Evolutionary conservation across 2,329 filamentous ascomycete species (phyloP).

Genomic region (Mollisiaceae sp.): DNA sequence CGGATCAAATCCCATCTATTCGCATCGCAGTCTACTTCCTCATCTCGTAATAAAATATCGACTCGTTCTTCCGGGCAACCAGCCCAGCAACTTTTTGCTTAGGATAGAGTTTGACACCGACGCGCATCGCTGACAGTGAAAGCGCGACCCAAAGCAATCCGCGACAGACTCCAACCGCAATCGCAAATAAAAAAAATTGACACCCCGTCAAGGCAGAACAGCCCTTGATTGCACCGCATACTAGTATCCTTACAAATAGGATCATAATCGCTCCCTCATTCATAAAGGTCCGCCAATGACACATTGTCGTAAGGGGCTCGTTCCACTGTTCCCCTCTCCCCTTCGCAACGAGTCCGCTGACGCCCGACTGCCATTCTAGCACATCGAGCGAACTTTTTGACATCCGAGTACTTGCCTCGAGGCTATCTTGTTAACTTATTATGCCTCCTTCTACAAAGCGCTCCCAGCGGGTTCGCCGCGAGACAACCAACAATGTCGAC

Average conservation of each 20-base stretch:
- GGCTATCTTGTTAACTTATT: conserved; percentile 14
- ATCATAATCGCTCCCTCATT: background rate
- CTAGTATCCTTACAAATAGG: conserved; percentile 13
- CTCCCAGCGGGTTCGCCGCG: conserved; percentile 45
- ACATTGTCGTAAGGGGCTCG: conserved; percentile 31
- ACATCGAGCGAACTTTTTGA: background rate
- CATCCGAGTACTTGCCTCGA: conserved; percentile 13
- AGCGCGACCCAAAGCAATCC: conserved; percentile 11
- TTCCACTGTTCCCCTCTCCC: conserved; percentile 20
- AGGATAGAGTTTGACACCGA: background rate
- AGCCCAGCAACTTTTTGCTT: background rate
- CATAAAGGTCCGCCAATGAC: conserved; percentile 25
- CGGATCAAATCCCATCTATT: background rate
- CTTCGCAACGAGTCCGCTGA: conserved; percentile 19
- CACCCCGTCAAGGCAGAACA: conserved; percentile 19
- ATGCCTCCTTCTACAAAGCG: conserved; percentile 50
- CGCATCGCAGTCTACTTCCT: conserved; percentile 4
- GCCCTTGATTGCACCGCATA: conserved; percentile 24
- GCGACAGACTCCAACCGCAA: conserved; percentile 12
- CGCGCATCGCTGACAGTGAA: background rate
- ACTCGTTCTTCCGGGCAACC: background rate
- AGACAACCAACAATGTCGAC: conserved; percentile 39
- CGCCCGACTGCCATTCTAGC: conserved; percentile 1
- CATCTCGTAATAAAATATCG: background rate
- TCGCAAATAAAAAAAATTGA: conserved; percentile 26